Evolutionary conservation across 2,329 filamentous ascomycete species (phyloP).

Genomic region (Fusarium liriodendri): DNA sequence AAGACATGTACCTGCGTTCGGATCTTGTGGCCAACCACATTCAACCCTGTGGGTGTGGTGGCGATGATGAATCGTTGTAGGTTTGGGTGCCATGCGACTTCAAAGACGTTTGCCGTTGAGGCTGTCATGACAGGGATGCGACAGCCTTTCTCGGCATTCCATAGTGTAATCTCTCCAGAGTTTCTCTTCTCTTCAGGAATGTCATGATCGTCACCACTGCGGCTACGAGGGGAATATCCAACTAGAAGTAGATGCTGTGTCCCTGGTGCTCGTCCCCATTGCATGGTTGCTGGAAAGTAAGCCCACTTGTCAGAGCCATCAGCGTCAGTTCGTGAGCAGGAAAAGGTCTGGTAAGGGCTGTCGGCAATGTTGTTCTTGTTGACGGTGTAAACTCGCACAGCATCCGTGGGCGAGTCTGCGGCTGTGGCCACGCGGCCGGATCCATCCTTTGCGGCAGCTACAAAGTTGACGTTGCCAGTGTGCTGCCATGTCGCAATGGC

Average conservation of each 20-base stretch:
- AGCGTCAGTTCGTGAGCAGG: slow-evolving; percentile 53
- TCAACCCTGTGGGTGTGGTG: slow-evolving; percentile 61
- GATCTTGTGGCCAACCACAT: slow-evolving; percentile 56
- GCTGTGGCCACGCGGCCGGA: slow-evolving; percentile 68
- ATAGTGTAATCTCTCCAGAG: slow-evolving; percentile 70
- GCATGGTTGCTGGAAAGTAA: slow-evolving; percentile 72
- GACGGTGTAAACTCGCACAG: slow-evolving; percentile 68
- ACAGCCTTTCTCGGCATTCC: slow-evolving; percentile 60
- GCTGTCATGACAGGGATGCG: slow-evolving; percentile 62
- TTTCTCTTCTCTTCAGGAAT: slow-evolving; percentile 69
- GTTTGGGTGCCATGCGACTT: slow-evolving; percentile 71
- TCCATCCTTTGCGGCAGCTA: slow-evolving; percentile 62
- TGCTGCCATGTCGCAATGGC: slow-evolving; percentile 64
- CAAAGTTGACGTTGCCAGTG: slow-evolving; percentile 71
- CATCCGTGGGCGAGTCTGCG: slow-evolving; percentile 63
- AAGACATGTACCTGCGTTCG: slow-evolving; percentile 71
- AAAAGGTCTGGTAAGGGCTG: slow-evolving; percentile 54
- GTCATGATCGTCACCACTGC: slow-evolving; percentile 63
- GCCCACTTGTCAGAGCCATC: slow-evolving; percentile 63
- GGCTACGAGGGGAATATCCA: slow-evolving; percentile 71
- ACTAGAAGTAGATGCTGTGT: slow-evolving; percentile 67
- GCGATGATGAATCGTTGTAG: slow-evolving; percentile 66
- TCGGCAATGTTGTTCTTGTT: slow-evolving; percentile 48
- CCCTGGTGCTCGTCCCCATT: slow-evolving; percentile 63
- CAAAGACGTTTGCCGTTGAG: slow-evolving; percentile 71